These are phyloP conservation scores for Tuber magnatum DNA, from an alignment of 495 filamentous ascomycete species.

Conservation along the genomic window DNA sequence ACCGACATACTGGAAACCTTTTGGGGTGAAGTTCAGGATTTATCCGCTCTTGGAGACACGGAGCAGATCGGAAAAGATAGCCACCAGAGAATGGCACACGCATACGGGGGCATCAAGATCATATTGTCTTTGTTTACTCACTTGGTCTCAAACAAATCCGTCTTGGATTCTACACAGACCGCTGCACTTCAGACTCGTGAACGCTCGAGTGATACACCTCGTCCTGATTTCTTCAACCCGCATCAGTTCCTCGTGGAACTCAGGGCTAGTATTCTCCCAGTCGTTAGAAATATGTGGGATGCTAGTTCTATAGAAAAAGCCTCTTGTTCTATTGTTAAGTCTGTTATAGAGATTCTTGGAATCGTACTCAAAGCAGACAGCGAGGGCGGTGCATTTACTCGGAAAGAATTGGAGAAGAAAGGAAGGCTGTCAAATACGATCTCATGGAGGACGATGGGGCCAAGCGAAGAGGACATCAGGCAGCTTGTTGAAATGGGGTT, in stretches of 20 bases:
- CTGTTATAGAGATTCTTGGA: conserved; percentile 73
- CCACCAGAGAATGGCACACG: conserved; percentile 49
- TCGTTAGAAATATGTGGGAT: conserved; percentile 71
- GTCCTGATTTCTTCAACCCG: conserved; percentile 60
- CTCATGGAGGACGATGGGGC: conserved; percentile 41
- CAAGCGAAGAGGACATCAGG: conserved; percentile 35
- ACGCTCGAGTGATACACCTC: conserved; percentile 48
- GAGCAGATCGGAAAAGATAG: conserved; percentile 44
- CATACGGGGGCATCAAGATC: conserved; percentile 66
- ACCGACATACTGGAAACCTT: conserved; percentile 69
- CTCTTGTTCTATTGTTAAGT: conserved; percentile 65
- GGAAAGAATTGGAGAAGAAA: conserved; percentile 34
- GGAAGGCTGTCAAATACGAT: conserved; percentile 43
- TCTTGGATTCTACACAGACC: conserved; percentile 65
- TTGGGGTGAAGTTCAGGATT: conserved; percentile 55
- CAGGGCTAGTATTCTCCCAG: conserved; percentile 72
- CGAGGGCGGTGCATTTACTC: conserved; percentile 53
- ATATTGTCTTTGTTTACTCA: conserved; percentile 75
- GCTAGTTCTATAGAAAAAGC: conserved; percentile 66
- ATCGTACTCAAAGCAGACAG: conserved; percentile 68
- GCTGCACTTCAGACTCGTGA: conserved; percentile 54
- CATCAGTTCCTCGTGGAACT: conserved; percentile 83
- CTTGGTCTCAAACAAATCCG: conserved; percentile 66
- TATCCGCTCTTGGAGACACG: conserved; percentile 43
- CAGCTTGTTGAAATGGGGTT: conserved; percentile 40